A percentile compares a stretch with the other conserved stretches of the same genome.
These are phyloP conservation scores for Fragilariopsis cylindrus DNA, from an alignment of 108 stramenopile species.

Conservation along the genomic window DNA sequence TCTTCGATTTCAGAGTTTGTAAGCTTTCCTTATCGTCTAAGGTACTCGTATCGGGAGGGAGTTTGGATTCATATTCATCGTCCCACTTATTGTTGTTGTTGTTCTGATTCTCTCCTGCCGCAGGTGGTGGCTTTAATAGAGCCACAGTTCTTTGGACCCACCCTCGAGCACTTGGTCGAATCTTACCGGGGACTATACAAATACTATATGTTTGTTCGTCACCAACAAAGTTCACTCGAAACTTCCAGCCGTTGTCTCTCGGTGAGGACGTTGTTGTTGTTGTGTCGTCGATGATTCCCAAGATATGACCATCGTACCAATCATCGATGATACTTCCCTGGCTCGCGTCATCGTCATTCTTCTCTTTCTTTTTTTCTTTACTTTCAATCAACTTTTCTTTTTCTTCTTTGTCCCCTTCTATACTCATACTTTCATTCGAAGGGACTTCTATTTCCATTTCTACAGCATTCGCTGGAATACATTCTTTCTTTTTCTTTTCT, in stretches of 20 bases:
- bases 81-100: neutral
- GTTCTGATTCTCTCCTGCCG: neutral
- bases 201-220: conserved; percentile 67
- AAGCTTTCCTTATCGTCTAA: conserved; percentile 44
- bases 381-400: neutral
- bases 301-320: conserved; percentile 80
- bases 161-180: conserved; percentile 68
- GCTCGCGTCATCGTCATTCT: conserved; percentile 1
- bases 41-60: conserved; percentile 56
- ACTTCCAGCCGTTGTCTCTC: conserved; percentile 19
- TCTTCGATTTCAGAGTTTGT: conserved; percentile 19
- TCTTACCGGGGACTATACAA: conserved; percentile 48
- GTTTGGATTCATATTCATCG: conserved; percentile 20
- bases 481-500: neutral
- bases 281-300: conserved; percentile 19
- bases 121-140: conserved; percentile 32
- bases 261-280: neutral
- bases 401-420: neutral
- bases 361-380: neutral
- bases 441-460: conserved; percentile 3
- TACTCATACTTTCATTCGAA: neutral
- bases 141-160: conserved; percentile 70
- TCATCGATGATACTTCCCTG: conserved; percentile 53
- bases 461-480: neutral
- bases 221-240: conserved; percentile 66